Evolutionary conservation across 2,329 filamentous ascomycete species (phyloP), one percentile per base, ranked within the genome.

Genomic region (Beauveria asiatica): DNA sequence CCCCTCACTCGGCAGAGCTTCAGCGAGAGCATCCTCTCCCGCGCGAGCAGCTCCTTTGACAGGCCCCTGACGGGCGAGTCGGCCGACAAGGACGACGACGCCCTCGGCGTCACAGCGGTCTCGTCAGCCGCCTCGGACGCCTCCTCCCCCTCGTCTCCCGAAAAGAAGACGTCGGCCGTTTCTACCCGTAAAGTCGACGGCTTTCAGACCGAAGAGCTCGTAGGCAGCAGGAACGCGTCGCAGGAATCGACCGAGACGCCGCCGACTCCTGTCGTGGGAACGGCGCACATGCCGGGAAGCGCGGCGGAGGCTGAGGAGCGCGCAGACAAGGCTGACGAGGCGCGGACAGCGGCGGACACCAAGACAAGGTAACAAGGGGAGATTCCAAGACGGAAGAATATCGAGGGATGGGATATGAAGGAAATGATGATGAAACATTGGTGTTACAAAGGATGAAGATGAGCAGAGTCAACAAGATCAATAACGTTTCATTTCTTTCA

Each of bases 11-110:
- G 76, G 60, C 72, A 70, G 46, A 78, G 76, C 62, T 78, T 78
- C 58, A 73, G 72, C 52, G 77, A 80, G 65, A 78, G 76, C 59
- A 70, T 79, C 33, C 71, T 79, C 23, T 78, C 78, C 7, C 70
- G 67, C 1, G 74, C 69, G 3, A 72, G 71, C 61, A 68, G 68
- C 25, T 67, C 66, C 7, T 63, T 65, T 10, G 65, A 67, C 39
- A 58, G 63, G 42, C 63, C 46, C 25, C 60, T 19, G 50, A 66
- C 39, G 52, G 62, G 11, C 62, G 60, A 61, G 21, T 64, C 63
- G 11, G 37, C 11, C 16, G 60, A 42, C 6, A 56, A 57, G 21
- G 51, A 50, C 2, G 55, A 39, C 2, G 44, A 61, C 23, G 44
- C 42, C 5, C 44, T 56, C n/a, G 60, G 60, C 45, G 49, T 56